Percentiles rank a stretch among this genome's conserved stretches.
phyloP scores from a whole-genome alignment of 2,329 filamentous ascomycete genomes.

The Tolypocladium amazonense region DNA sequence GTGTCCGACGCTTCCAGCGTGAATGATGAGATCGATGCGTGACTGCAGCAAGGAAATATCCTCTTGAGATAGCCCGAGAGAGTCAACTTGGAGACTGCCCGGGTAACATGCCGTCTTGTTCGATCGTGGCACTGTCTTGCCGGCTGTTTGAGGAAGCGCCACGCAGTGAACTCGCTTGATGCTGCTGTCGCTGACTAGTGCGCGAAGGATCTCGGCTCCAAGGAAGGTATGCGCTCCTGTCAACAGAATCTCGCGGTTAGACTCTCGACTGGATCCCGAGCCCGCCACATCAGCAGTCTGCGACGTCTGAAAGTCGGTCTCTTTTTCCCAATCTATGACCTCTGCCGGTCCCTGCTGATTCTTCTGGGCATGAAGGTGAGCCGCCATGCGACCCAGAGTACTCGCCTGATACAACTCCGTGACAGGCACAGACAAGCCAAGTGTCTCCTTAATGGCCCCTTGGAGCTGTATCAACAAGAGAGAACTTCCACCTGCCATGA shows the following conservation, averaged over 20 bases:
- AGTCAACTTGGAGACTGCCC: conserved; percentile 1
- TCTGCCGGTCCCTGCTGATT: background rate
- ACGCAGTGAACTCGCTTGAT: conserved; percentile 32
- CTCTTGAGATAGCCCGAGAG: conserved; percentile 1
- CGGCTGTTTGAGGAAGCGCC: conserved; percentile 18
- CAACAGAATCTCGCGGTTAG: background rate
- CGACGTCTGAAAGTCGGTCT: conserved; percentile 12
- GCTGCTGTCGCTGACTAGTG: conserved; percentile 18
- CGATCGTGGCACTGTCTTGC: background rate
- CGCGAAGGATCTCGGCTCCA: conserved; percentile 24
- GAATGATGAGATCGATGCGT: conserved; percentile 35
- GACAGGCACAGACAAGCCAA: conserved; percentile 20
- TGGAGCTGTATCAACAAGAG: conserved; percentile 26
- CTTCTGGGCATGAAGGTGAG: conserved; percentile 11
- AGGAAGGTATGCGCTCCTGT: conserved; percentile 24
- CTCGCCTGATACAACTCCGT: conserved; percentile 25
- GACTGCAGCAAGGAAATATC: conserved; percentile 1
- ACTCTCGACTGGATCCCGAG: background rate
- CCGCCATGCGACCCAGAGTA: conserved; percentile 28
- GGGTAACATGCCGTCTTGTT: conserved; percentile 1
- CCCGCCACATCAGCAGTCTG: background rate
- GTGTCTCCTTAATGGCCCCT: conserved; percentile 14
- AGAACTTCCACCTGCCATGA: conserved; percentile 30
- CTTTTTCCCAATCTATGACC: conserved; percentile 3
- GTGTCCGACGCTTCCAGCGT: conserved; percentile 25